phyloP scores from a whole-genome alignment of 164 flowering plant species.

The Vitis cinerea region DNA sequence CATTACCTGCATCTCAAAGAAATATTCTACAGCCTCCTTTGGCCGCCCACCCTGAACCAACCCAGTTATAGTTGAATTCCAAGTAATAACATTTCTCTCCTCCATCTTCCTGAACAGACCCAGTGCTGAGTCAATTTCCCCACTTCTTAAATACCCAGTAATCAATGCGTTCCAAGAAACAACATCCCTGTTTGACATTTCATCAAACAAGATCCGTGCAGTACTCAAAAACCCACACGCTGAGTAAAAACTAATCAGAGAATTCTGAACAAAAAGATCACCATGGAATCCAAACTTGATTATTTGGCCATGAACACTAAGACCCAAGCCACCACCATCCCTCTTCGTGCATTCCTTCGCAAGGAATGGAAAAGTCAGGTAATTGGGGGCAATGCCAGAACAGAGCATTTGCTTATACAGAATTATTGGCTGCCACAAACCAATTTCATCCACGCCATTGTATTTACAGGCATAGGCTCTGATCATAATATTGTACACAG shows the following conservation, averaged over 20 bases:
- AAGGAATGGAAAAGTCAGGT: conserved; percentile 66
- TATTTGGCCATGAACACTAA: conserved; percentile 44
- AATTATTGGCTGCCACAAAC: conserved; percentile 17
- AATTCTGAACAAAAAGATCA: conserved; percentile 51
- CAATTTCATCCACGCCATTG: conserved; percentile 6
- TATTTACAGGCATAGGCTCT: conserved; percentile 39
- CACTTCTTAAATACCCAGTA: conserved; percentile 61
- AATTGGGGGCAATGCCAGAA: conserved; percentile 45
- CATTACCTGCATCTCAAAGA: conserved; percentile 49
- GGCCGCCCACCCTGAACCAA: conserved; percentile 55
- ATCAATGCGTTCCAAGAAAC: conserved; percentile 81
- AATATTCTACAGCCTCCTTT: conserved; percentile 52
- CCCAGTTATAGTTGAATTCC: conserved; percentile 70
- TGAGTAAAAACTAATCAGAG: conserved; percentile 40
- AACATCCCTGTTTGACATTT: conserved; percentile 51
- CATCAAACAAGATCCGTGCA: conserved; percentile 58
- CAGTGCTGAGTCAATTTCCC: conserved; percentile 51
- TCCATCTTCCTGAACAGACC: conserved; percentile 48
- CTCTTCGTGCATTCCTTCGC: conserved; percentile 50
- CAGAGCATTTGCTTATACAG: conserved; percentile 55
- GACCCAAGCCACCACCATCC: conserved; percentile 29
- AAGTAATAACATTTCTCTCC: conserved; percentile 42
- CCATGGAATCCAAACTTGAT: conserved; percentile 38
- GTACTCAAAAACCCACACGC: conserved; percentile 26
- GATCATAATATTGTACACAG: conserved; percentile 59